phyloP scores from a whole-genome alignment of 2,329 filamentous ascomycete species.

The Amesomyces nigricolor region DNA sequence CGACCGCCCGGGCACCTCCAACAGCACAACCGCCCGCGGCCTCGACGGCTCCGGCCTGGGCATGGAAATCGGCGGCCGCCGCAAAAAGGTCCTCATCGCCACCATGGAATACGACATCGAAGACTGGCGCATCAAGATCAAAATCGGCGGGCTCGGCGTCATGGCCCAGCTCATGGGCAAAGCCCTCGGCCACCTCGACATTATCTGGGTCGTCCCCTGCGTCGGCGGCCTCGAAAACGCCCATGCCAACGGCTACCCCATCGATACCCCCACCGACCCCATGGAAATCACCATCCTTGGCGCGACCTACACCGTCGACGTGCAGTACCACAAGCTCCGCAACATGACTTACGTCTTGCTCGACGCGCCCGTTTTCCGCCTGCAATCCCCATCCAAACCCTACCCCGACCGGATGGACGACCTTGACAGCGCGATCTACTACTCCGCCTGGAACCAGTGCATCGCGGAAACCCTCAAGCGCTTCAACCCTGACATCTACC shows the following conservation, averaged over 20 bases:
- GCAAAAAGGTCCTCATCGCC: conserved; percentile 55
- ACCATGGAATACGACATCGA: conserved; percentile 68
- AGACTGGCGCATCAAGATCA: conserved; percentile 64
- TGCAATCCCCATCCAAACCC: conserved; percentile 54
- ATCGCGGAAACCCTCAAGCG: conserved; percentile 57
- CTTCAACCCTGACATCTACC: conserved; percentile 41
- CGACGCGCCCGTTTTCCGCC: conserved; percentile 59
- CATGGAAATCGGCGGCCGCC: conserved; percentile 16
- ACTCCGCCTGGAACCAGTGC: conserved; percentile 64
- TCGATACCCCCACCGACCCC: conserved; percentile 51
- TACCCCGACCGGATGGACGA: conserved; percentile 65
- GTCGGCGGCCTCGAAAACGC: conserved; percentile 47
- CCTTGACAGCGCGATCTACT: conserved; percentile 60
- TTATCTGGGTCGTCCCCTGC: conserved; percentile 58
- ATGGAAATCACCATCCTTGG: conserved; percentile 58
- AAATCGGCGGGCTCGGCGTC: conserved; percentile 63
- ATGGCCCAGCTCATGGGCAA: conserved; percentile 66
- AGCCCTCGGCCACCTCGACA: conserved; percentile 56
- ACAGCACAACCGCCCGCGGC: conserved; percentile 24
- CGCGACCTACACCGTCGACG: conserved; percentile 52
- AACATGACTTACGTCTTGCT: conserved; percentile 65
- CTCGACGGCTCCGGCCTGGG: conserved; percentile 6
- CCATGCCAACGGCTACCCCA: conserved; percentile 46
- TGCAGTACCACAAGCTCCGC: conserved; percentile 56
- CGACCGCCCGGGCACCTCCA: conserved; percentile 25